Base-by-base conservation (phyloP, 495 filamentous ascomycete species). In the Elasticomyces elasticus region DNA sequence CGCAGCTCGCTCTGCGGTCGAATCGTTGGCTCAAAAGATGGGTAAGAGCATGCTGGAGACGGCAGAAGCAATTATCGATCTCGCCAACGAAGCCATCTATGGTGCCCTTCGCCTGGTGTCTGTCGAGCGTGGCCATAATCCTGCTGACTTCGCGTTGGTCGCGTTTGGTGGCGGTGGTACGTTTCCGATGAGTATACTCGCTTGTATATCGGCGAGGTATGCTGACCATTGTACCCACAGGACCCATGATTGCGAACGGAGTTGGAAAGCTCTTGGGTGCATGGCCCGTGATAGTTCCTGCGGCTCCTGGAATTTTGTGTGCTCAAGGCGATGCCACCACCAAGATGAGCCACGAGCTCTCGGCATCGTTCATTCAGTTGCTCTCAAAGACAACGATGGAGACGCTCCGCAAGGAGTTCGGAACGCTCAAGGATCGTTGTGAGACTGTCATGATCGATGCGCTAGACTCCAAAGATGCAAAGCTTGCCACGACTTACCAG, bases 1-100 rank as follows among this genome's bases (percentile, higher is more conserved):
- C 0, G 71, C 69, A 15, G 72, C 74, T 5, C 51, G 56, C 5
- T 19, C 38, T 0, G 70, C 73, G 1, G 67, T 76, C 0, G 64
- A 69, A 42, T 56, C 62, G 0, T 70, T 77, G 41, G 74, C 74
- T 0, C 60, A 65, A 9, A 66, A 68, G 24, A 74, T 77, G 66
- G 64, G 69, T 7, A 64, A 76, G 10, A 62, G 68, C 0, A 63
- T 72, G 5, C 63, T 62, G 0, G 69, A 74, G 24, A 67, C 72
- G 0, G 74, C 74, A 0, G 74, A 76, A 52, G 72, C 73, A 27
- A 74, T 76, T 22, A 66, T 77, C 31, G 66, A 70, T 12, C 59
- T 77, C 1, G 71, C 72, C 27, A 77, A 77, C 41, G 74, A 77
- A 50, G 69, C 72, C 9, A 76, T 77, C 62, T 74, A 77, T 52